A percentile compares a stretch with the other conserved stretches of the same genome.
Conservation (phyloP, 179 eudicot species). For the Patellifolia procumbens region DNA sequence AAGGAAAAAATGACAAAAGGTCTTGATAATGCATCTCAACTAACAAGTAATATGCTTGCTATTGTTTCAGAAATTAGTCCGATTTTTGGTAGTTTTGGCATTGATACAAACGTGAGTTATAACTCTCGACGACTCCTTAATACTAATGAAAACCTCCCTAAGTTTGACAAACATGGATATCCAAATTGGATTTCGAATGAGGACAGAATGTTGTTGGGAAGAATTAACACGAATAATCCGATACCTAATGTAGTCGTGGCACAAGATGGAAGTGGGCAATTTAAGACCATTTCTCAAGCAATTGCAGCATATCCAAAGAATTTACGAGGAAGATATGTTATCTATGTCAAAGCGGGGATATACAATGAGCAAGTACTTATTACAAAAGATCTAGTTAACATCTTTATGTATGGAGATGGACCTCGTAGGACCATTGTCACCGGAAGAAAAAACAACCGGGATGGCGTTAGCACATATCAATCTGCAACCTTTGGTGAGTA, state of each 20-base stretch:
- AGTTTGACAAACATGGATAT: conserved; percentile 25
- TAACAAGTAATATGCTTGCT: conserved; percentile 57
- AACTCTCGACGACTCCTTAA: conserved; percentile 34
- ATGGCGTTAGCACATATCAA: conserved; percentile 40
- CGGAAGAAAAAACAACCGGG: conserved; percentile 33
- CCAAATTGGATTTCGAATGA: conserved; percentile 55
- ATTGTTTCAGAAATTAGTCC: conserved; percentile 38
- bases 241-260: conserved; percentile 61
- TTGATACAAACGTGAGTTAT: conserved; percentile 6
- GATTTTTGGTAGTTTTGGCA: conserved; percentile 32
- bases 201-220: conserved; percentile 46
- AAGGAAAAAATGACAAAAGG: conserved; percentile 29
- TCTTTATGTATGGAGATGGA: conserved; percentile 87
- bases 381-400: conserved; percentile 38
- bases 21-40: conserved; percentile 39
- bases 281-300: conserved; percentile 54
- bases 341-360: conserved; percentile 69
- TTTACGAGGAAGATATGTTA: conserved; percentile 49
- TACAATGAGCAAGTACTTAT: conserved; percentile 55
- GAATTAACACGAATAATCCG: conserved; percentile 20
- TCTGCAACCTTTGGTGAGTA: conserved; percentile 60
- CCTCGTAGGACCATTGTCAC: conserved; percentile 57
- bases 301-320: conserved; percentile 56
- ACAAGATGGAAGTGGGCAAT: conserved; percentile 67
- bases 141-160: background rate